Percentiles rank a stretch among this genome's conserved stretches.
phyloP scores from a whole-genome alignment of 192 early-diverging fungal species.

The Entomortierella chlamydospora region DNA sequence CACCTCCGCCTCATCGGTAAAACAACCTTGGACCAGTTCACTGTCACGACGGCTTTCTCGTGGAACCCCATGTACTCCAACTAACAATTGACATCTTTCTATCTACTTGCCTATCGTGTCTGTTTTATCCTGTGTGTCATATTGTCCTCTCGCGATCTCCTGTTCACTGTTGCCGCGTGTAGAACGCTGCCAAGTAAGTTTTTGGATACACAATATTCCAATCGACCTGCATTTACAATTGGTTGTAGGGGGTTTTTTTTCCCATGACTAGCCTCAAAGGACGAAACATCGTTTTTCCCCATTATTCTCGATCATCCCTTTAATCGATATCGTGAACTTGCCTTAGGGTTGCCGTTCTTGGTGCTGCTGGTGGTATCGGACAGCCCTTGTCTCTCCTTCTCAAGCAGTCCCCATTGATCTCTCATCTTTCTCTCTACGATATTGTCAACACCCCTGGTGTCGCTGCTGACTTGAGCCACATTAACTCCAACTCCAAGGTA shows the following conservation, averaged over 20 bases:
- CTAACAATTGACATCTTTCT: not conserved
- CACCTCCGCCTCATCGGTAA: conserved; percentile 66
- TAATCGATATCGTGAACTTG: not conserved
- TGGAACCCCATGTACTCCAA: not conserved
- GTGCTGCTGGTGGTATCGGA: conserved; percentile 89
- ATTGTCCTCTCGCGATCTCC: not conserved
- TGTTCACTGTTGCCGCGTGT: not conserved
- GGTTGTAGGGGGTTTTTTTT: too few relatives aligned
- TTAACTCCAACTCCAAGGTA: conserved; percentile 87
- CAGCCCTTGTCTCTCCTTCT: conserved; percentile 96
- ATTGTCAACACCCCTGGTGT: conserved; percentile 98
- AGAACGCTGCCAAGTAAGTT: conserved; percentile 60
- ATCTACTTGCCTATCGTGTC: too few relatives aligned
- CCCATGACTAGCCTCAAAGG: not conserved
- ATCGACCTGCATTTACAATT: not conserved
- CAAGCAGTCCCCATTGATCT: conserved; percentile 89
- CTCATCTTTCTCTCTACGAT: conserved; percentile 92
- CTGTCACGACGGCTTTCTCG: not conserved
- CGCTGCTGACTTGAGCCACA: conserved; percentile 93
- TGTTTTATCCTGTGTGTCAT: not conserved
- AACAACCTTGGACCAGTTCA: not conserved
- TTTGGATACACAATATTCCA: not conserved
- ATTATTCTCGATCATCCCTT: not conserved
- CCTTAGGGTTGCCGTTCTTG: conserved; percentile 62
- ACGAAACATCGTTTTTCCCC: not conserved